Evolutionary conservation across 257 asterid species (phyloP).

Genomic region (Solanum chiquidenum): DNA sequence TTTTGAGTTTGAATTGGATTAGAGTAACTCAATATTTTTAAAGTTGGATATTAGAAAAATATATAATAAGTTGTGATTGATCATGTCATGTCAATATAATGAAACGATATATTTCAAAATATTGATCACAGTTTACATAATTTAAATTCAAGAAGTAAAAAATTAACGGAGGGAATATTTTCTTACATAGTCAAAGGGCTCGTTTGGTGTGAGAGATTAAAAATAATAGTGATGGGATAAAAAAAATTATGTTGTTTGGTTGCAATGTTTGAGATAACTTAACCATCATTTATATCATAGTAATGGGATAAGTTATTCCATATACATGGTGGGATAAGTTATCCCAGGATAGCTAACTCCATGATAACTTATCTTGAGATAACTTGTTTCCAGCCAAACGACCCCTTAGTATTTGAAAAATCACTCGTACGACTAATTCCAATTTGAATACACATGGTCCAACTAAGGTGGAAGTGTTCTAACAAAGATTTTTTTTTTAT

Average conservation of each 20-base stretch:
- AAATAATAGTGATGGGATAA: too few relatives aligned
- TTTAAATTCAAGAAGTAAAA: background rate
- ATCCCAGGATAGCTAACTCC: too few relatives aligned
- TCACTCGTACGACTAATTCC: background rate
- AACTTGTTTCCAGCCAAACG: too few relatives aligned
- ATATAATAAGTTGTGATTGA: background rate
- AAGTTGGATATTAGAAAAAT: background rate
- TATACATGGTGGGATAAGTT: too few relatives aligned
- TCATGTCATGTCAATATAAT: background rate
- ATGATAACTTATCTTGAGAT: too few relatives aligned
- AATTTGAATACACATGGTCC: background rate
- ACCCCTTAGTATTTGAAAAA: background rate
- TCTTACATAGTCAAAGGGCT: background rate
- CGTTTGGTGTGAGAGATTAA: too few relatives aligned
- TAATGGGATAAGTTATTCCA: too few relatives aligned
- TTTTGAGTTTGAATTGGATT: background rate
- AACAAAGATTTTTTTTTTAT: background rate
- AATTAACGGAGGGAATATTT: background rate
- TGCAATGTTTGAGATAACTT: too few relatives aligned
- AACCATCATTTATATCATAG: too few relatives aligned
- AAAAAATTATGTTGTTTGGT: too few relatives aligned
- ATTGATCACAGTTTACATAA: background rate
- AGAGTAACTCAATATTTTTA: background rate
- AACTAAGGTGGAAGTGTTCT: background rate
- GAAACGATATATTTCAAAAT: background rate